Conservation (phyloP, 106 monocot genomes). For the Triglochin maritima region DNA sequence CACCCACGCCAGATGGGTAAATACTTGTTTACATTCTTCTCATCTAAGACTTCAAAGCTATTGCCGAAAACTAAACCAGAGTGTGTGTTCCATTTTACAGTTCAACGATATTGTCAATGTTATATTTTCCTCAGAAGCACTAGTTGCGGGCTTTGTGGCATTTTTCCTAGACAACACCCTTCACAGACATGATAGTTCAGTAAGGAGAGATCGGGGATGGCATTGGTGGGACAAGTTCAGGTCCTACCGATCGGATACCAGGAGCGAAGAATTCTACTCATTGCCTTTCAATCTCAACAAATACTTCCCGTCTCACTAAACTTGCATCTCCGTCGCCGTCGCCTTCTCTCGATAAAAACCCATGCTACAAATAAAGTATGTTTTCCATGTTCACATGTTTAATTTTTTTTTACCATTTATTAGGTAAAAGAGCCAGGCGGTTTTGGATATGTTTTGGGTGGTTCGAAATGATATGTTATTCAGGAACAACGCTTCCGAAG, state of each 20-base stretch:
- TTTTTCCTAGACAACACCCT: constrained; percentile 63
- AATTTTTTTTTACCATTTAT: background rate
- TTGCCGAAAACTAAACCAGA: background rate
- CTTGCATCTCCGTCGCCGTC: background rate
- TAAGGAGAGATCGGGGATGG: constrained; percentile 43
- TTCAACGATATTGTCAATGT: constrained; percentile 74
- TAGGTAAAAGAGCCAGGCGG: background rate
- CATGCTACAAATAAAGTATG: background rate
- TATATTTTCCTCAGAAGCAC: constrained; percentile 61
- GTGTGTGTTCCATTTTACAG: constrained; percentile 19
- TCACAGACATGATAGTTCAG: constrained; percentile 24
- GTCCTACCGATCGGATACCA: constrained; percentile 40
- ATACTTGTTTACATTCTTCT: background rate
- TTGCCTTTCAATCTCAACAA: constrained; percentile 60
- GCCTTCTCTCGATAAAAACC: background rate
- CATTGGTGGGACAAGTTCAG: constrained; percentile 69
- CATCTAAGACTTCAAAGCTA: background rate
- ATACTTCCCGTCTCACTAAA: constrained; percentile 56
- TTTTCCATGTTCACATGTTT: background rate
- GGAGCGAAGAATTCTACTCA: constrained; percentile 73
- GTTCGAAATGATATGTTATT: too few species aligned
- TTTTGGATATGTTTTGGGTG: too few species aligned
- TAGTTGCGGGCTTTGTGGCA: constrained; percentile 54
- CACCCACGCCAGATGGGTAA: constrained; percentile 80
- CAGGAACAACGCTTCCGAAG: too few species aligned